Evolutionary conservation across 495 filamentous ascomycete species (phyloP).

Genomic region (Lichenothelia convexa): DNA sequence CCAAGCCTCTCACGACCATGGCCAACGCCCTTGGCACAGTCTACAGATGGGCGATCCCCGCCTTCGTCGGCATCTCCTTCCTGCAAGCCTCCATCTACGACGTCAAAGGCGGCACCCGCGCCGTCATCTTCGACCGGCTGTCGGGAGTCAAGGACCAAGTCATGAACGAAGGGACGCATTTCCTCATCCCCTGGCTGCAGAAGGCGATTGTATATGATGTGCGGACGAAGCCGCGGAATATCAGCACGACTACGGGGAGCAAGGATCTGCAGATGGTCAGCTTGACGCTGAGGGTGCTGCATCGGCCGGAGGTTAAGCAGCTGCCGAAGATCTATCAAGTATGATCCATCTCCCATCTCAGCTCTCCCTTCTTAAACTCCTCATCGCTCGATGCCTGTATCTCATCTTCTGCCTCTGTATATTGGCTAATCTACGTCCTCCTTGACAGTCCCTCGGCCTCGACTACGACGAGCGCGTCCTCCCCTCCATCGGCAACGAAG

Average conservation of each 20-base stretch:
- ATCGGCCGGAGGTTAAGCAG: conserved; percentile 80
- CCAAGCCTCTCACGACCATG: no score
- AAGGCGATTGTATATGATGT: conserved; percentile 93
- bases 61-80: conserved; percentile 40
- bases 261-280: conserved; percentile 99
- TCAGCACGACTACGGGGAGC: conserved; percentile 92
- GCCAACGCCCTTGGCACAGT: conserved; percentile 42
- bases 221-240: conserved; percentile 89
- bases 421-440: background rate
- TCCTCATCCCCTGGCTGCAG: conserved; percentile 91
- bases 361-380: background rate
- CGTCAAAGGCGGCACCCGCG: conserved; percentile 79
- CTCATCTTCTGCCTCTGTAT: background rate
- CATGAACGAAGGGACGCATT: conserved; percentile 91
- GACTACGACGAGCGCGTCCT: conserved; percentile 99
- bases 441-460: conserved; percentile 48
- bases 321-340: conserved; percentile 99
- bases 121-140: conserved; percentile 94
- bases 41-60: conserved; percentile 56
- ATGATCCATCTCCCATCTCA: conserved; percentile 10
- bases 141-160: conserved; percentile 85
- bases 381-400: conserved; percentile 19
- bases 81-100: conserved; percentile 78
- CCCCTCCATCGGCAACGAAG: conserved; percentile 99
- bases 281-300: conserved; percentile 87